Percentiles rank a stretch among this genome's conserved stretches.
These are phyloP conservation scores for Kwoniella europaea DNA, from an alignment of 768 basidiomycete genomes.

Conservation along the genomic window DNA sequence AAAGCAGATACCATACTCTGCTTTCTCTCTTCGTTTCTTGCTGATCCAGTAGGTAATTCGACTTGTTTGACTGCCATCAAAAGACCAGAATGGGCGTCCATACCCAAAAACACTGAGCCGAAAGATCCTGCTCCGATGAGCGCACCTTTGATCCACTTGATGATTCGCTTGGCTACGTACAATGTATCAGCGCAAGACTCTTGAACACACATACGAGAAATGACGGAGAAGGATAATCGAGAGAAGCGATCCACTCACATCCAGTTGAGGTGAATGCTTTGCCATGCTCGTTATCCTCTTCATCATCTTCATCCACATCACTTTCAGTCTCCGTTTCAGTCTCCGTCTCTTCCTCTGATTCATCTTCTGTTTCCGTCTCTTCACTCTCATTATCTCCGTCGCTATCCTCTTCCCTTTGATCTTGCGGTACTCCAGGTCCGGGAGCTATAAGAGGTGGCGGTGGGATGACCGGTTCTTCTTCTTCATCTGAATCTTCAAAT, in stretches of 20 bases:
- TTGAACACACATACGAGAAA: background rate
- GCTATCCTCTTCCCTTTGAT: conserved; percentile 33
- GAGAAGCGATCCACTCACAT: conserved; percentile 58
- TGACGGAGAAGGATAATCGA: background rate
- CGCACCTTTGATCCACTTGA: conserved; percentile 97
- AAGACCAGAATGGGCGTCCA: conserved; percentile 87
- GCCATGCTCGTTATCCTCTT: conserved; percentile 52
- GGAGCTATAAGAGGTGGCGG: conserved; percentile 14
- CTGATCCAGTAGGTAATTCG: conserved; percentile 80
- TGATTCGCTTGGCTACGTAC: conserved; percentile 63
- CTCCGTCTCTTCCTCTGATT: conserved; percentile 37
- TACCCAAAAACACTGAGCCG: conserved; percentile 91
- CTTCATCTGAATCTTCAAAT: conserved; percentile 69
- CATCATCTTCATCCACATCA: conserved; percentile 35
- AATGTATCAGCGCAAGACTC: background rate
- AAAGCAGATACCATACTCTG: conserved; percentile 90
- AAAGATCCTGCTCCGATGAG: conserved; percentile 94
- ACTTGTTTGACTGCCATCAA: conserved; percentile 99
- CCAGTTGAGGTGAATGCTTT: conserved; percentile 66
- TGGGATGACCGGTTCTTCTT: conserved; percentile 51
- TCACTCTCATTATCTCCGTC: conserved; percentile 42
- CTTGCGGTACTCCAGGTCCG: conserved; percentile 32
- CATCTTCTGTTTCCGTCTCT: conserved; percentile 29
- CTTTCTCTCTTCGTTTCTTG: conserved; percentile 88
- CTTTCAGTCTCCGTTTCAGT: conserved; percentile 59